phyloP scores from a whole-genome alignment of 78 protist genomes.

The Guillardia theta region DNA sequence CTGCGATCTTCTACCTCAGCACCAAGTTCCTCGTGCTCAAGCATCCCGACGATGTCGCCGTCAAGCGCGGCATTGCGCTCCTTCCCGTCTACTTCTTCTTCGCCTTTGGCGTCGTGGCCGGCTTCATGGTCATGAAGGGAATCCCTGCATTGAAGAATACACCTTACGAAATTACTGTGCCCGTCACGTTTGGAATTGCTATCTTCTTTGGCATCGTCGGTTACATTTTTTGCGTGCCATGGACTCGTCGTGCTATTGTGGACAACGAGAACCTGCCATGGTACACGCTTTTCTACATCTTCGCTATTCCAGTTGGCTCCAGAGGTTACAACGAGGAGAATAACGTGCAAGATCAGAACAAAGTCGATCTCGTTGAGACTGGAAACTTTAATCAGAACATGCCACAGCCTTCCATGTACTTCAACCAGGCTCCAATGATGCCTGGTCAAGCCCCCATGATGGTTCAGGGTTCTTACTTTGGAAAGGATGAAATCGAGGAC shows the following conservation, averaged over 20 bases:
- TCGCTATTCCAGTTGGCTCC: not conserved
- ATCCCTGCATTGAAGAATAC: not conserved
- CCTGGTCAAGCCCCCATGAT: too few species aligned
- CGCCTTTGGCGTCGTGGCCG: not conserved
- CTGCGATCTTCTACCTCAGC: conserved; percentile 9
- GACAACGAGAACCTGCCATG: not conserved
- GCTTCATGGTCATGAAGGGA: conserved; percentile 47
- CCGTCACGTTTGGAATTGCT: not conserved
- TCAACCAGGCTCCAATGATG: too few species aligned
- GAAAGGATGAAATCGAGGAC: too few species aligned
- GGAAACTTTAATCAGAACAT: too few species aligned
- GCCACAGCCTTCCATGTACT: too few species aligned
- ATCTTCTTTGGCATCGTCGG: not conserved
- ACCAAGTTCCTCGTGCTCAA: conserved; percentile 5
- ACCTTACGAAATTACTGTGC: not conserved
- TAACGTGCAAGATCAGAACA: too few species aligned
- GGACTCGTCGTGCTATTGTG: not conserved
- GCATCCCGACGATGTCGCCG: not conserved
- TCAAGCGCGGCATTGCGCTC: not conserved
- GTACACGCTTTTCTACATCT: not conserved
- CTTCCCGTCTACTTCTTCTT: conserved; percentile 16
- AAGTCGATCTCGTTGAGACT: too few species aligned
- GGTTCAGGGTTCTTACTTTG: too few species aligned
- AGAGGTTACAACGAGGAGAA: not conserved
- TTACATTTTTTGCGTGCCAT: not conserved